Evolutionary conservation across 345 rosid species (phyloP).

Genomic region (Stellera chamaejasme): DNA sequence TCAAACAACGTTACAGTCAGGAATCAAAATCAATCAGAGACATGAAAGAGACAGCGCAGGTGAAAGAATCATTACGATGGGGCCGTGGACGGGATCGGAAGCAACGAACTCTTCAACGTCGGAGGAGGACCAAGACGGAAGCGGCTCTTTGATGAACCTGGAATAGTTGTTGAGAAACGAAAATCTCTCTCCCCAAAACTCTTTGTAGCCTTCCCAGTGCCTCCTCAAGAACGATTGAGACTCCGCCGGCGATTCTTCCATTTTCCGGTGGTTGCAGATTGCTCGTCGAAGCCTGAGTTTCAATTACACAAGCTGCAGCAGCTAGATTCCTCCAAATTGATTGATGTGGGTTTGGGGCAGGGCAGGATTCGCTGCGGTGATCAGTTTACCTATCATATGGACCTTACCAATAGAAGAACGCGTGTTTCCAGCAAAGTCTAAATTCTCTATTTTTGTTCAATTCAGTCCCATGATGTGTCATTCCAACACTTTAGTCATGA

Average conservation of each 20-base stretch:
- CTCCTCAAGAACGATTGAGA: conserved; percentile 35
- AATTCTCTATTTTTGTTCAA: no score
- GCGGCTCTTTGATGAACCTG: conserved; percentile 43
- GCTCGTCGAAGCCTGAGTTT: not conserved
- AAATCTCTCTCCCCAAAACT: conserved; percentile 55
- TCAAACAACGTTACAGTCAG: not conserved
- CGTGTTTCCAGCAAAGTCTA: no score
- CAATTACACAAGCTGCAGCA: no score
- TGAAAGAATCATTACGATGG: conserved; percentile 35
- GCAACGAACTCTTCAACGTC: conserved; percentile 81
- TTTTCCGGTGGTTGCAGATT: conserved; percentile 5
- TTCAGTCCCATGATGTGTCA: no score
- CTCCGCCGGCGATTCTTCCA: conserved; percentile 30
- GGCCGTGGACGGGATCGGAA: conserved; percentile 79
- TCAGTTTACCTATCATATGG: conserved; percentile 3
- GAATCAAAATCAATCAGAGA: not conserved
- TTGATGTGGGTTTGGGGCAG: no score
- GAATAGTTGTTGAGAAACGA: conserved; percentile 52
- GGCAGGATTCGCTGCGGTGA: conserved; percentile 1
- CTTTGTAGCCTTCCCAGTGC: conserved; percentile 53
- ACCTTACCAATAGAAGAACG: no score
- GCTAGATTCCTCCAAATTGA: no score
- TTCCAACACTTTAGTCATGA: no score
- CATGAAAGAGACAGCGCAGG: conserved; percentile 1
- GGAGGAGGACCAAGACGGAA: conserved; percentile 73